Percentiles rank a stretch among this genome's conserved stretches.
Evolutionary conservation across 306 rosid species (phyloP).

Genomic region (Dryas octopetala): DNA sequence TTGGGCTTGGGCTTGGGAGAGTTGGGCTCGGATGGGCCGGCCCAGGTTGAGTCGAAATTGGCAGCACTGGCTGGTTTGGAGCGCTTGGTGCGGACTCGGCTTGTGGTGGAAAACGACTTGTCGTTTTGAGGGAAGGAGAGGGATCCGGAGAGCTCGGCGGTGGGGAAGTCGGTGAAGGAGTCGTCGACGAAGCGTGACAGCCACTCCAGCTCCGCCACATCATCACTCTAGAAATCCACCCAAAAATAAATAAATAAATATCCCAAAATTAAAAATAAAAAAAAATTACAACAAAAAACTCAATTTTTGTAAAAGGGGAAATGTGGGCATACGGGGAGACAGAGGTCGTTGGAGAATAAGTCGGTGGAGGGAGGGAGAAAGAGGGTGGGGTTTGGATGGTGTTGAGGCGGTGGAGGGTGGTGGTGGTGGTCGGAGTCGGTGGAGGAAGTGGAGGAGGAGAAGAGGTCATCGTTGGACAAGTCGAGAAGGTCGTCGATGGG

Average conservation of each 20-base stretch:
- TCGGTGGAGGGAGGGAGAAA: constrained; percentile 1
- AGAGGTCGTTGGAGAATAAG: constrained; percentile 37
- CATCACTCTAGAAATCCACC: constrained; percentile 27
- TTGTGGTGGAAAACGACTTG: constrained; percentile 33
- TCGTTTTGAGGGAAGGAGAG: constrained; percentile 9
- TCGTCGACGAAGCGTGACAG: constrained; percentile 64
- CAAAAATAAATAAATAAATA: not conserved
- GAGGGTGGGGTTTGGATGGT: constrained; percentile 1
- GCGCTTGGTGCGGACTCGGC: constrained; percentile 34
- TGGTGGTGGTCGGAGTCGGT: constrained; percentile 2
- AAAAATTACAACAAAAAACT: not conserved
- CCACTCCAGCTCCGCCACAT: constrained; percentile 64
- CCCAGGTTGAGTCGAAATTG: not conserved
- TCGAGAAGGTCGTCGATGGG: constrained; percentile 46
- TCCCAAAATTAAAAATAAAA: not conserved
- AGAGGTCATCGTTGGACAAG: constrained; percentile 30
- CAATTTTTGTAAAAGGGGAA: too few species aligned
- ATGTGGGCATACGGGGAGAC: constrained; percentile 33
- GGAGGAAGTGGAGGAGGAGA: constrained; percentile 23
- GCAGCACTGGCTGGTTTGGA: not conserved
- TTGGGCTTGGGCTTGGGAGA: not conserved
- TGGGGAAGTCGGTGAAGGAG: constrained; percentile 39
- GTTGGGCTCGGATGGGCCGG: not conserved
- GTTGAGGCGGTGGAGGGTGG: not conserved
- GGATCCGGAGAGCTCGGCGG: constrained; percentile 2